Conservation (phyloP, 805 yeast species). For the Tetrapisispora iriomotensis region DNA sequence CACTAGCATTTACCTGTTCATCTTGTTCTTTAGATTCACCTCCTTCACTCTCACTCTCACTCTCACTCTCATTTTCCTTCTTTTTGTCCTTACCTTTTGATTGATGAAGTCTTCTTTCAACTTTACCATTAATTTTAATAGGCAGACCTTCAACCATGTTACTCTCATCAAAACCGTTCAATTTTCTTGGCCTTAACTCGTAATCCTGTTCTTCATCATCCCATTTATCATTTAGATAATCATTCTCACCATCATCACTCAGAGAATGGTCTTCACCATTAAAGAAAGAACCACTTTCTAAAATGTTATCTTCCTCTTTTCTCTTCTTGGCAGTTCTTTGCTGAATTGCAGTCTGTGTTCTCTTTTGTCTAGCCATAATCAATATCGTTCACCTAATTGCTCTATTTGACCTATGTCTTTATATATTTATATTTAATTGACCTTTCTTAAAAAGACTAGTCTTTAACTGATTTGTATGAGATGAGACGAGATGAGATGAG, state of each 20-base stretch:
- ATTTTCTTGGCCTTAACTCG: slow-evolving; percentile 59
- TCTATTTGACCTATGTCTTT: neutral
- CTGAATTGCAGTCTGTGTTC: slow-evolving; percentile 20
- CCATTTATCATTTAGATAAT: slow-evolving; percentile 31
- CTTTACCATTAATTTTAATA: slow-evolving; percentile 62
- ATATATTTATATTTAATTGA: neutral
- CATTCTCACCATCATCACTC: slow-evolving; percentile 4
- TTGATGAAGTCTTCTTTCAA: slow-evolving; percentile 51
- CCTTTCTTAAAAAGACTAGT: no score
- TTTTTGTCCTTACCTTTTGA: slow-evolving; percentile 5
- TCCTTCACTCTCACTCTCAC: slow-evolving; percentile 8
- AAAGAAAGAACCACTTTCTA: slow-evolving; percentile 18
- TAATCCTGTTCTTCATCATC: slow-evolving; percentile 74
- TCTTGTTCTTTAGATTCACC: slow-evolving; percentile 13
- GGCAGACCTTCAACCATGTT: slow-evolving; percentile 63
- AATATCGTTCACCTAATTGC: neutral
- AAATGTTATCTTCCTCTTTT: slow-evolving; percentile 24
- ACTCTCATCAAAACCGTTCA: slow-evolving; percentile 30
- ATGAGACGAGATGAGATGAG: slow-evolving; percentile 7
- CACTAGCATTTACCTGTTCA: slow-evolving; percentile 21
- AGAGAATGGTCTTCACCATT: slow-evolving; percentile 15
- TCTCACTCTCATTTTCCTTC: slow-evolving; percentile 10
- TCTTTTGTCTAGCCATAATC: slow-evolving; percentile 23
- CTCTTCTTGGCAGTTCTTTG: slow-evolving; percentile 25
- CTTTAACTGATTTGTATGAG: neutral